A percentile compares a stretch with the other conserved stretches of the same genome.
phyloP scores from a whole-genome alignment of 2,329 filamentous ascomycete genomes.

The Venturia carpophila region DNA sequence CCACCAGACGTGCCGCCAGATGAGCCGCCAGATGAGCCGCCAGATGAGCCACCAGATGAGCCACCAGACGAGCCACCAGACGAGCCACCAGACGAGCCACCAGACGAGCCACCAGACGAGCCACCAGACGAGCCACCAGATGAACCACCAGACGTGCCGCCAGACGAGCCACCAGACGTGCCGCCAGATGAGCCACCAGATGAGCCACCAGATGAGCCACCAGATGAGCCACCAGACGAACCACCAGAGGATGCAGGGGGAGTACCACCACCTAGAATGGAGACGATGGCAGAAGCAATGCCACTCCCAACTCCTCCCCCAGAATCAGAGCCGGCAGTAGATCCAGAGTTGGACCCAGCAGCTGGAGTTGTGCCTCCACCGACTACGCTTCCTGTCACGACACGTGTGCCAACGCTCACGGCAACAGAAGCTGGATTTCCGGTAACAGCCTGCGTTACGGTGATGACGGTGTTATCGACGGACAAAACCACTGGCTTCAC shows the following conservation, averaged over 20 bases:
- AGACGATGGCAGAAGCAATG: constrained; percentile 12
- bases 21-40: background rate
- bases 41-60: background rate
- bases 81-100: background rate
- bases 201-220: constrained; percentile 5
- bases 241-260: constrained; percentile 6
- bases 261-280: constrained; percentile 19
- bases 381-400: constrained; percentile 14
- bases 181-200: background rate
- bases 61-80: background rate
- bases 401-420: constrained; percentile 3
- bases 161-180: background rate
- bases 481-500: constrained; percentile 9
- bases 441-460: constrained; percentile 4
- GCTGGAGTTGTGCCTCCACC: constrained; percentile 7
- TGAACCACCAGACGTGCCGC: constrained; percentile 17
- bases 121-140: constrained; percentile 12
- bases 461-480: background rate
- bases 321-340: constrained; percentile 12
- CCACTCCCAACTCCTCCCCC: constrained; percentile 18
- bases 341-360: constrained; percentile 10
- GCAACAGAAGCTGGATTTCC: constrained; percentile 15
- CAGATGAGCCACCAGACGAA: constrained; percentile 1
- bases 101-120: constrained; percentile 14
- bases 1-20: background rate